Base-by-base conservation (phyloP, 805 yeast genomes). In the Kregervanrija delftensis region DNA sequence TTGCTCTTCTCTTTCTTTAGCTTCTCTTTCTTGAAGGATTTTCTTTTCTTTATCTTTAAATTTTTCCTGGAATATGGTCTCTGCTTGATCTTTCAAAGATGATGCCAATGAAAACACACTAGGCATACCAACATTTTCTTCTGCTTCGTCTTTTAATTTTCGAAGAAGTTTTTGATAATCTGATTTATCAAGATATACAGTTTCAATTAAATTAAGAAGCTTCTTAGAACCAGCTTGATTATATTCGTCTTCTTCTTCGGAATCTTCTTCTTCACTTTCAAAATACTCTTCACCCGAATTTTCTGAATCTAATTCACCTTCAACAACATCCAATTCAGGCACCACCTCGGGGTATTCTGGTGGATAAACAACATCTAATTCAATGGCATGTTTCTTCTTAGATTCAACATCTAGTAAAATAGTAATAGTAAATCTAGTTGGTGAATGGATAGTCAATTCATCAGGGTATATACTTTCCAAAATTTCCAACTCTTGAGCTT, bases 391-490 rank as follows among this genome's bases (percentile, higher is more conserved):
- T 15, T 66, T 68, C 36, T 79, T 68, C 17, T 73, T 79, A 8
- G 87, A 72, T 5, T 73, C 71, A 3, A 91, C 80, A 52, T 91
- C 97, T 39, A 90, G 68, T 15, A 60, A 56, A n/a, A 88, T 53
- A 41, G 68, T 68, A 33, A 91, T 74, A 37, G 77, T 70, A 59
- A 78, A 86, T 71, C 6, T 69, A 63, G 15, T 73, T 74, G 49
- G 42, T 1, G 75, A 58, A 33, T 71, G 54, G 9, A 68, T 56
- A n/a, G 60, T 65, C 31, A 87, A 65, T 62, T 91, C 99, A 59
- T 91, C 97, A 5, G 98, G 99, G 61, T 93, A 91, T 44, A 91
- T 91, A 13, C 95, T 82, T 59, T 86, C 82, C 46, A 91, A 73
- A 42, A 93, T 89, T 63, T 90, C 97, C 39, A 93, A 61, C 63